Evolutionary conservation across 192 early-diverging fungal genomes (phyloP).

Genomic region (Coemansia sp.): DNA sequence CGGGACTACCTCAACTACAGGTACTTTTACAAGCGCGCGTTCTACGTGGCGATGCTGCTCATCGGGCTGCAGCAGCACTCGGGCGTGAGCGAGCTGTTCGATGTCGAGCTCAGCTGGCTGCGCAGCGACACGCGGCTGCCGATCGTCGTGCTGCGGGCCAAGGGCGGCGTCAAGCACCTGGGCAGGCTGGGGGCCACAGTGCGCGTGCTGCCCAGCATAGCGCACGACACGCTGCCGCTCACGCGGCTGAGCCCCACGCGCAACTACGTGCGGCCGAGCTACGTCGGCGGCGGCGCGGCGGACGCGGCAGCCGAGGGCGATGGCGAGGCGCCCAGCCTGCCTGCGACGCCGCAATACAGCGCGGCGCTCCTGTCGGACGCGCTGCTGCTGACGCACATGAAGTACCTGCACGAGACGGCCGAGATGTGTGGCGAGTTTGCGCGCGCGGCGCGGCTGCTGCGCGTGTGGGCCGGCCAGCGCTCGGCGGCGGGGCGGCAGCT

Average conservation of each 20-base stretch:
- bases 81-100: conserved; percentile 57
- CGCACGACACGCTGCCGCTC: conserved; percentile 65
- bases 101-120: conserved; percentile 56
- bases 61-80: conserved; percentile 40
- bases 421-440: conserved; percentile 75
- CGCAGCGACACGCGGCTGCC: conserved; percentile 69
- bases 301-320: conserved; percentile 5
- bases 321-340: conserved; percentile 5
- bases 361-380: conserved; percentile 80
- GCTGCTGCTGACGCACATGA: conserved; percentile 72
- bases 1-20: conserved; percentile 94
- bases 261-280: conserved; percentile 76
- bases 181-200: conserved; percentile 50
- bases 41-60: conserved; percentile 77
- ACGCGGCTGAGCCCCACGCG: conserved; percentile 75
- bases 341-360: conserved; percentile 92
- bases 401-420: conserved; percentile 74
- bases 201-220: conserved; percentile 79
- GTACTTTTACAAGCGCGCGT: conserved; percentile 96
- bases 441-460: conserved; percentile 79
- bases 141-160: conserved; percentile 62
- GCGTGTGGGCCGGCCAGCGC: conserved; percentile 87
- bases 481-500: conserved; percentile 34
- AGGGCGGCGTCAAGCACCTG: conserved; percentile 19
- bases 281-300: conserved; percentile 10